Base-by-base conservation (phyloP, 2,329 filamentous ascomycete genomes). In the Chaetomium olivaceum region DNA sequence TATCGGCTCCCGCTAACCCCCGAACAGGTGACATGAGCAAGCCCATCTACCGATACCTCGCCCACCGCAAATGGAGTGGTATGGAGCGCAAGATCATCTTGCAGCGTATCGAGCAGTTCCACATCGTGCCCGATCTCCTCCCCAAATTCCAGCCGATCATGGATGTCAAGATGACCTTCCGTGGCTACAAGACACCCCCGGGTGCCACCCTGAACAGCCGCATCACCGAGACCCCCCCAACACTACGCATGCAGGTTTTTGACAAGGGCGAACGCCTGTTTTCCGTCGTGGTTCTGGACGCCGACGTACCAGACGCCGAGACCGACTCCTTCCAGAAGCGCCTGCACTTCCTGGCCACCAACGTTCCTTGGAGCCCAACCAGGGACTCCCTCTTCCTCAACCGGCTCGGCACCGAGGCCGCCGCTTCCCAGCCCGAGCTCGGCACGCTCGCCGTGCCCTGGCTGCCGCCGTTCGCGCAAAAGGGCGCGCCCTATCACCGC, bases 31-130 rank as follows among this genome's bases (percentile, higher is more conserved):
- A 98, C 78, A 94, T 98, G 92, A 89, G 87, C 81, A 96, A 96
- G 78, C 94, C 94, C 69, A 93, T 99, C 75, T 99, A 99, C 82
- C 91, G 94, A 70, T 86, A 91, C 78, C 89, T 98, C 59, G 92
- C 94, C 67, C 87, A 97, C 75, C 82, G 85, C 73, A 93, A 96
- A 81, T 99, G 95, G 95, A 88, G 89, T 72, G 83, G 87, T 69
- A 93, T 95, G 81, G 89, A 92, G 75, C 87, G 90, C 72, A 87
- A 88, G 72, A 81, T 98, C 69, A 86, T 96, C 69, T 83, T 88
- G 68, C 95, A 99, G 82, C 90, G 95, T 75, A 90, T 98, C 74
- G 82, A 86, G 58, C 92, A 97, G 77, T 90, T 98, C 83, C 85
- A 89, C 73, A 88, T 99, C 64, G 86, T 96, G 7, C 95, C 95